These are phyloP conservation scores for Elsinoe necatrix DNA, from an alignment of 2,329 filamentous ascomycete genomes.

Conservation along the genomic window DNA sequence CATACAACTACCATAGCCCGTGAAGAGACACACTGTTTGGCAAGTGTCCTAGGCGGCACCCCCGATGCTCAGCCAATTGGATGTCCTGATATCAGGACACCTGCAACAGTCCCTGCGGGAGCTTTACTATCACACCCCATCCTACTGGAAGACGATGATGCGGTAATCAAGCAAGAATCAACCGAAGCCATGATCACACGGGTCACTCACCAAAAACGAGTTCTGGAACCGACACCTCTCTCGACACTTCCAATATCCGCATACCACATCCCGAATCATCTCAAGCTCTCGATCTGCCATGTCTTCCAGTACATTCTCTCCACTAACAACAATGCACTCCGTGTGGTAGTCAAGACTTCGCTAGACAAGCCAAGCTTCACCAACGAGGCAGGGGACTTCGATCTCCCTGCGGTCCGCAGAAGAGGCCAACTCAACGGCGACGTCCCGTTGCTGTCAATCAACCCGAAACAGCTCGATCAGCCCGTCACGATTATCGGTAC, in stretches of 20 bases:
- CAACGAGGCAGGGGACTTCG: neutral
- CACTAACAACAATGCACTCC: neutral
- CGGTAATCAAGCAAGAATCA: neutral
- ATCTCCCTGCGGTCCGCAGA: neutral
- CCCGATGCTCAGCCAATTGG: no score
- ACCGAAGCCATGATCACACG: neutral
- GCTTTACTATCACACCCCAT: neutral
- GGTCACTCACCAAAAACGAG: neutral
- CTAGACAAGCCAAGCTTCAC: neutral
- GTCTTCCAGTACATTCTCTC: neutral
- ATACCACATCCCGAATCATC: neutral
- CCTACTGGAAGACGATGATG: neutral
- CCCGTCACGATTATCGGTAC: neutral
- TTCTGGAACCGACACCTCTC: neutral
- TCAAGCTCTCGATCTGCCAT: neutral
- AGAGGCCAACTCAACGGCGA: neutral
- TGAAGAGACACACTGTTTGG: no score
- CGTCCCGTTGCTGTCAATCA: neutral
- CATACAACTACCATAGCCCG: no score
- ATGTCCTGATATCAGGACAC: no score
- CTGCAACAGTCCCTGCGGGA: no score
- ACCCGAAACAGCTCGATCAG: neutral
- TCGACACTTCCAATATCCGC: neutral
- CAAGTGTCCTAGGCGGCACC: no score
- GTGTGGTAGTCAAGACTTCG: neutral